Percentiles rank a stretch among this genome's conserved stretches.
Evolutionary conservation across 2,329 filamentous ascomycete species (phyloP).

Genomic region (Cladobotryum mycophilum): DNA sequence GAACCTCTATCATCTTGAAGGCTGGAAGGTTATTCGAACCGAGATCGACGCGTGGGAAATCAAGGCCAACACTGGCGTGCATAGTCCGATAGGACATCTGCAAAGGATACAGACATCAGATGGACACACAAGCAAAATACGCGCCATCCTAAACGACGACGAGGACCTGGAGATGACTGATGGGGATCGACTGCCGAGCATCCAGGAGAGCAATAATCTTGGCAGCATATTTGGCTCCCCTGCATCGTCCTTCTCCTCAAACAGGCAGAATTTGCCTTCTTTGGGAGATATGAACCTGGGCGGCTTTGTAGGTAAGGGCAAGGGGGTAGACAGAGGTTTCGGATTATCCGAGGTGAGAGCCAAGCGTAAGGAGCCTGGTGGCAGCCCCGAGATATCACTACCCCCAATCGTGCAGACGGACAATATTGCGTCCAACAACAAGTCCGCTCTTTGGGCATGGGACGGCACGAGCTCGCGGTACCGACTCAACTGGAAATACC

Average conservation of each 20-base stretch:
- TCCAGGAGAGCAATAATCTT: constrained; percentile 17
- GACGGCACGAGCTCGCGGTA: constrained; percentile 42
- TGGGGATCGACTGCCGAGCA: constrained; percentile 22
- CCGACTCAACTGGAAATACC: constrained; percentile 83
- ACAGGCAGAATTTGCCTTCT: constrained; percentile 18
- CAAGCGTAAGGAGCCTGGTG: constrained; percentile 32
- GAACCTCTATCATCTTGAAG: constrained; percentile 73
- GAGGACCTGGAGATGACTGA: constrained; percentile 46
- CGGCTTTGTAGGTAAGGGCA: constrained; percentile 20
- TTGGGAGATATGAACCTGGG: constrained; percentile 27
- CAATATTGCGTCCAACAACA: constrained; percentile 28
- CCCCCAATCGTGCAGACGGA: constrained; percentile 25
- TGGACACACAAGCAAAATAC: constrained; percentile 49
- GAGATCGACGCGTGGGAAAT: constrained; percentile 65
- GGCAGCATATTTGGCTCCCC: constrained; percentile 32
- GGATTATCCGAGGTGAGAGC: constrained; percentile 24
- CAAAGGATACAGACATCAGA: constrained; percentile 41
- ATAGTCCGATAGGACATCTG: constrained; percentile 33
- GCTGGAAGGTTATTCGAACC: constrained; percentile 66
- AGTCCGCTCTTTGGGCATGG: constrained; percentile 46
- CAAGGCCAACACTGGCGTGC: constrained; percentile 42
- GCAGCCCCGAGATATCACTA: constrained; percentile 25
- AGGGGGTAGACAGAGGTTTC: constrained; percentile 24
- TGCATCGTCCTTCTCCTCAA: constrained; percentile 25
- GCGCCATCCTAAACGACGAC: constrained; percentile 44